Evolutionary conservation across 805 yeast species (phyloP).

Genomic region (Lipomyces chichibuensis): DNA sequence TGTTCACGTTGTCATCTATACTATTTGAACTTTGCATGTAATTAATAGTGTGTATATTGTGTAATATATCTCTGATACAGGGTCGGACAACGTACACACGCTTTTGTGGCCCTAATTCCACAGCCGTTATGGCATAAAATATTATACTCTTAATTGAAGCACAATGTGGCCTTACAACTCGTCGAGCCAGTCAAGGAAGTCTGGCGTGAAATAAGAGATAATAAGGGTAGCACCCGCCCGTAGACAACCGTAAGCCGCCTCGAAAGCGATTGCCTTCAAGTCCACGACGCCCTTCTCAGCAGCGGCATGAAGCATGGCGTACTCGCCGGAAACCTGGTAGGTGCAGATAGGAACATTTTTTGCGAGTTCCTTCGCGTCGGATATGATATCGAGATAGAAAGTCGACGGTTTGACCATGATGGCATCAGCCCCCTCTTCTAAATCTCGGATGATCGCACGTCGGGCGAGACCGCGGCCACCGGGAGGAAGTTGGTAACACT

Average conservation of each 20-base stretch:
- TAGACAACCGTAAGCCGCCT: conserved; percentile 84
- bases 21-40: conserved; percentile 1
- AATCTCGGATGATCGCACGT: conserved; percentile 83
- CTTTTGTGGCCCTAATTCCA: no score
- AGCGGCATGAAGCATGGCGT: conserved; percentile 97
- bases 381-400: conserved; percentile 86
- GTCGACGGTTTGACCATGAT: conserved; percentile 95
- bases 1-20: neutral
- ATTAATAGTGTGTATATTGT: neutral
- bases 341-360: conserved; percentile 87
- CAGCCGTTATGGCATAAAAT: no score
- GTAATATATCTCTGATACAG: neutral
- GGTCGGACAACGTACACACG: no score
- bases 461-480: conserved; percentile 93
- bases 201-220: conserved; percentile 93
- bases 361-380: conserved; percentile 83
- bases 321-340: conserved; percentile 96
- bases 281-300: conserved; percentile 94
- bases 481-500: conserved; percentile 88
- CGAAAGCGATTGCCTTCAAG: conserved; percentile 74
- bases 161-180: conserved; percentile 34
- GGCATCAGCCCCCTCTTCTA: conserved; percentile 93
- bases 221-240: conserved; percentile 95
- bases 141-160: neutral
- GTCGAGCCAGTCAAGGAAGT: conserved; percentile 88